Base-by-base conservation (phyloP, 192 early-diverging fungal species). In the Backusella parvicylindrica region DNA sequence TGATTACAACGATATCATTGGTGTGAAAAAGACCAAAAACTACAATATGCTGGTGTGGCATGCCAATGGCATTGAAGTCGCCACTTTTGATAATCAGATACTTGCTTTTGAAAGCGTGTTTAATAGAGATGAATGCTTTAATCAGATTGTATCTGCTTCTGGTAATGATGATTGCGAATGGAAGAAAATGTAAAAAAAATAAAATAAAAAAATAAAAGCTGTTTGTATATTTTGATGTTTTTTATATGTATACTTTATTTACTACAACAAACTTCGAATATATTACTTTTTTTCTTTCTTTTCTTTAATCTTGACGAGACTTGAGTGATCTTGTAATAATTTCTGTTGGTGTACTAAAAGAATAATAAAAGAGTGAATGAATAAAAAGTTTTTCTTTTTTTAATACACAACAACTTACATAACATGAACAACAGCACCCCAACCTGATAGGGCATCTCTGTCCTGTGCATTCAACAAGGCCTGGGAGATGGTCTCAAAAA, bases 401-500 rank as follows among this genome's bases (percentile, higher is more conserved):
- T 6, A 38, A 82, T 6, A 49, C 36, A 50, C 9, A 31, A 16
- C 4, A 6, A 79, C 88, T 71, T 87, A 91, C 90, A 99, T 95
- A 53, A 99, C 85, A 82, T 96, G 91, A 28, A 99, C 97, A 63
- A 95, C 87, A 63, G 93, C 96, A 81, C 98, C 98, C 98, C 98
- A 99, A 66, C 98, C 98, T 75, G 90, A 92, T 73, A 95, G 77
- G 32, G 94, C 92, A 82, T 99, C 96, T 75, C 98, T 92, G 80
- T 99, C 97, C 64, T 96, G 92, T 18, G 97, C 95, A 81, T 91
- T 96, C 81, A 99, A 84, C 60, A 99, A 82, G 7, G 97, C 88
- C 79, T 99, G 98, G 8, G 95, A 96, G 47, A 98, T 94, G 67
- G 94, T 95, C 86, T 99, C 97, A 77, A 99, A 99, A 67, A 99